Base-by-base conservation (phyloP, 2,329 filamentous ascomycete genomes). In the Aspergillus sp. region DNA sequence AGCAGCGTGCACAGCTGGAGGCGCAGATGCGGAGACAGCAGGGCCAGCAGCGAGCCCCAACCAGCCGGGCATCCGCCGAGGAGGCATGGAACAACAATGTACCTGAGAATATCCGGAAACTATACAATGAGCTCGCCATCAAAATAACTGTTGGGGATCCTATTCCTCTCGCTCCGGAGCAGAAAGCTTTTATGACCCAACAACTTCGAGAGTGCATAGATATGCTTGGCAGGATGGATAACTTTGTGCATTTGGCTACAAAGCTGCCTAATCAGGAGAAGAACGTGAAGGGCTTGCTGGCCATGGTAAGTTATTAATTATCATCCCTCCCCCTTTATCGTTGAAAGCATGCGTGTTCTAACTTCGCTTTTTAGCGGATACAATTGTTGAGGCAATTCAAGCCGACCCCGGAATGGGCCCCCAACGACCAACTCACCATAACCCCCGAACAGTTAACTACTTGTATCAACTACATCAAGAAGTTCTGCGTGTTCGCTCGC, bases 361-460 rank as follows among this genome's bases (percentile, higher is more conserved):
- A 50, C 44, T 7, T 39, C 7, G 29, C 48, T 29, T 47, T 50
- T 29, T 51, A 72, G 64, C 69, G 71, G 33, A 59, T 71, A 35
- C 64, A 71, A 52, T 59, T 75, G 43, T 67, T 73, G 62, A 65
- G 66, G 39, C 73, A 75, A 50, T 73, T 70, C 54, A 71, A 69
- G 47, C 49, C 57, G 27, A 58, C 61, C 3, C 58, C 58, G 19
- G 70, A 72, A 33, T 71, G 69, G 62, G 58, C 60, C 4, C 58
- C 70, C 27, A 67, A 67, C 40, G 73, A 75, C 12, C 58, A 72
- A 33, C 67, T 74, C 49, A 74, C 69, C 4, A 65, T 75, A 28
- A 52, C 62, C 4, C 61, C 65, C 2, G 66, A 72, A 4, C 66
- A 67, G 32, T 51, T 73, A 19, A 61, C 62, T 29, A 53, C 56